Conservation (phyloP, 345 rosid genomes). For the Fremontodendron californicum region DNA sequence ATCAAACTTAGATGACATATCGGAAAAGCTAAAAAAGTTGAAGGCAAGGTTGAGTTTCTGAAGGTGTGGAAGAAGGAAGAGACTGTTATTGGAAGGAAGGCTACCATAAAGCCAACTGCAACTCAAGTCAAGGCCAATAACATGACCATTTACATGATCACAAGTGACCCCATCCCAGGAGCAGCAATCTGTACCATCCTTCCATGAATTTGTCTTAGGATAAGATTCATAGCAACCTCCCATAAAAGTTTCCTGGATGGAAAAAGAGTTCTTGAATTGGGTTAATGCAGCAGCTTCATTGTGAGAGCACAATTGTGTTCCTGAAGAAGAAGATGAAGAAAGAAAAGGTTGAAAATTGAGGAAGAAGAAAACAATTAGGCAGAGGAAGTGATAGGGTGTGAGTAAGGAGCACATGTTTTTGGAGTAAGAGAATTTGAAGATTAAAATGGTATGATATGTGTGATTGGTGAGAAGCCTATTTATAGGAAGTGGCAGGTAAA, state of each 20-base stretch:
- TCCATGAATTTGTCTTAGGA: constrained; percentile 18
- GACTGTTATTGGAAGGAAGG: constrained; percentile 18
- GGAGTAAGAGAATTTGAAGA: too few species aligned
- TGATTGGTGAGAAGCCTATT: too few species aligned
- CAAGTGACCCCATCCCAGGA: constrained; percentile 29
- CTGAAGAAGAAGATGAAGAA: background rate
- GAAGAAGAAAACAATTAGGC: too few species aligned
- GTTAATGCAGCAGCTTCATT: background rate
- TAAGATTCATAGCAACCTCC: background rate
- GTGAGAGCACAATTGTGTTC: background rate
- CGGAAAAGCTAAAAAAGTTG: constrained; percentile 21
- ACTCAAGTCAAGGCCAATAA: constrained; percentile 22
- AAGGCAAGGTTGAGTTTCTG: constrained; percentile 27
- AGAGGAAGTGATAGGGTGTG: too few species aligned
- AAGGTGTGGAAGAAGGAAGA: constrained; percentile 19
- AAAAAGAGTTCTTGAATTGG: background rate
- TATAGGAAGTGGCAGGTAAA: too few species aligned
- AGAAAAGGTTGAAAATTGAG: too few species aligned
- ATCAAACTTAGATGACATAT: constrained; percentile 3
- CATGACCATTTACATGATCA: background rate
- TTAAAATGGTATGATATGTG: too few species aligned
- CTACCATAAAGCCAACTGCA: constrained; percentile 8
- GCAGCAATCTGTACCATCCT: constrained; percentile 23
- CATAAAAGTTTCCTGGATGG: background rate
- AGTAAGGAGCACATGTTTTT: too few species aligned